Conservation (phyloP, 495 filamentous ascomycete genomes). For the Podospora conica region DNA sequence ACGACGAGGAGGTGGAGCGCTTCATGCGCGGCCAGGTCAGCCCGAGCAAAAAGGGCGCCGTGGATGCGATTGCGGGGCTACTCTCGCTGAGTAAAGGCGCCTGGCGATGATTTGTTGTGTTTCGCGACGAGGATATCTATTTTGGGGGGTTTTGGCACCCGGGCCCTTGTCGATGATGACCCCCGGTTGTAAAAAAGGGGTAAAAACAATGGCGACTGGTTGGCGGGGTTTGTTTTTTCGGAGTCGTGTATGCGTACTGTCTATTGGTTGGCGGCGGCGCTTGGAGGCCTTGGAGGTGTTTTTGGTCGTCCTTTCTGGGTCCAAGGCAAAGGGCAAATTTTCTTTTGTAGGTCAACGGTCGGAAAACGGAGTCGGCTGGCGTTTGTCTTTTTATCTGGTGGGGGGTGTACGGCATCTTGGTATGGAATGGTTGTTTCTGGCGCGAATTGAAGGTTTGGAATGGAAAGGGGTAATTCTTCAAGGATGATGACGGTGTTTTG, state of each 20-base stretch:
- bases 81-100: constrained; percentile 61
- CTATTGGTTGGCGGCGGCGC: not conserved
- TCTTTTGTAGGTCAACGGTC: not conserved
- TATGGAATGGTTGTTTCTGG: not conserved
- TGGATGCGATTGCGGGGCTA: constrained; percentile 74
- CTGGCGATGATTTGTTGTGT: constrained; percentile 36
- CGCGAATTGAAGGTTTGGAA: not conserved
- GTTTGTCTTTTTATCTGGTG: too few species aligned
- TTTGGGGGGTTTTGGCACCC: not conserved
- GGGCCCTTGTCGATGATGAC: not conserved
- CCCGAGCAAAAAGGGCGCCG: constrained; percentile 57
- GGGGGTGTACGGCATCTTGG: not conserved
- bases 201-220: not conserved
- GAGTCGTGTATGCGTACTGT: too few species aligned
- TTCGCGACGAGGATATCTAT: not conserved
- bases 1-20: constrained; percentile 51
- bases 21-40: constrained; percentile 60
- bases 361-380: not conserved
- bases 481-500: not conserved
- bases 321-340: too few species aligned
- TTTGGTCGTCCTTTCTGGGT: not conserved
- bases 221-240: not conserved
- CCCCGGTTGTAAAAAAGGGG: not conserved
- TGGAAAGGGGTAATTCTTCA: not conserved
- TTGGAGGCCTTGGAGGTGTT: not conserved